Conservation (phyloP, 345 rosid species). For the Eucalyptus marginata region DNA sequence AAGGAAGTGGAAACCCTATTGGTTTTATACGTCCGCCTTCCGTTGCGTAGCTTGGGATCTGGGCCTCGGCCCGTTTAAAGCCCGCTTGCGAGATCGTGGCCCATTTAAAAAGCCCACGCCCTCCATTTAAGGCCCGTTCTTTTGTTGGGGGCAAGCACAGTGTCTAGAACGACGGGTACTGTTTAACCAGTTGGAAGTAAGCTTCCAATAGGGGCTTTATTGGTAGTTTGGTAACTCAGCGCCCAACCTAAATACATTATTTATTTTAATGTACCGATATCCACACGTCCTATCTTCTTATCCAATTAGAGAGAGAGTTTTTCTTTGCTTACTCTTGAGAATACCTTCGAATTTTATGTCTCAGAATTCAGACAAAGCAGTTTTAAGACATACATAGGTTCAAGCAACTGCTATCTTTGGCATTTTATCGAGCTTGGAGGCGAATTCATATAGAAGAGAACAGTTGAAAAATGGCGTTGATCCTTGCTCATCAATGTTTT, state of each 20-base stretch:
- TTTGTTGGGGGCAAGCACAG: fast-evolving
- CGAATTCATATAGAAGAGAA: not conserved
- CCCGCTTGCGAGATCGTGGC: not conserved
- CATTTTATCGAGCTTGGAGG: not conserved
- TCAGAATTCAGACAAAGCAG: fast-evolving
- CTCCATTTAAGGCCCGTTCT: too few species aligned
- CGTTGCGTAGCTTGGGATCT: not conserved
- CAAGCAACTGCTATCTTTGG: not conserved
- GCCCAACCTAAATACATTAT: fast-evolving
- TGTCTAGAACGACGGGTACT: too few species aligned
- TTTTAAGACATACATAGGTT: too few species aligned
- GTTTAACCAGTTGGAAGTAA: too few species aligned
- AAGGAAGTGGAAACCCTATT: not conserved
- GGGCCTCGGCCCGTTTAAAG: not conserved
- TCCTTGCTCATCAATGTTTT: not conserved
- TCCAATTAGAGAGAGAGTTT: too few species aligned
- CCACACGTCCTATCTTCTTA: fast-evolving
- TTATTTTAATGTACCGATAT: too few species aligned
- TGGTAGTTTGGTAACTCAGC: fast-evolving
- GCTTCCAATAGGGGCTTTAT: fast-evolving
- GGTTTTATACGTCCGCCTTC: not conserved
- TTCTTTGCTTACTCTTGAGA: fast-evolving
- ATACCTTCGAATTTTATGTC: too few species aligned
- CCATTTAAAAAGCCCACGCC: not conserved
- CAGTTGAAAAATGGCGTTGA: not conserved